Percentiles rank a stretch among this genome's conserved stretches.
phyloP scores from a whole-genome alignment of 1,284 basidiomycete species.

The Termitomyces sp. region DNA sequence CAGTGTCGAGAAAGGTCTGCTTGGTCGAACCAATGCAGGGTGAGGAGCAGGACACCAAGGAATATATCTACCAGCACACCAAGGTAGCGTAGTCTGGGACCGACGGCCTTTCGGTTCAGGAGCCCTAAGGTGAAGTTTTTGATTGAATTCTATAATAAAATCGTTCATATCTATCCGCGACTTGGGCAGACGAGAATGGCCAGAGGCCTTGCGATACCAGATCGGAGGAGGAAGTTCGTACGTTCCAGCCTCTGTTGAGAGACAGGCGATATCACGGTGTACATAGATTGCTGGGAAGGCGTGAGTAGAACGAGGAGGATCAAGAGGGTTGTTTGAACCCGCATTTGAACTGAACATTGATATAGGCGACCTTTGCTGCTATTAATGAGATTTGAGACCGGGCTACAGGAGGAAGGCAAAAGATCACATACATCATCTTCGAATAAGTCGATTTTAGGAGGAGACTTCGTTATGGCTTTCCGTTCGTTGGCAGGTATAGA shows the following conservation, averaged over 20 bases:
- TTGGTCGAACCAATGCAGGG: conserved; percentile 17
- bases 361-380: too few species aligned
- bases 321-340: not conserved
- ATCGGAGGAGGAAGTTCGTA: conserved; percentile 12
- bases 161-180: conserved; percentile 9
- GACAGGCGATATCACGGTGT: conserved; percentile 23
- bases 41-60: conserved; percentile 19
- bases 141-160: conserved; percentile 14
- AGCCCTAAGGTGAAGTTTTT: conserved; percentile 19
- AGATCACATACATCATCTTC: too few species aligned
- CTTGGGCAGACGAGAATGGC: not conserved
- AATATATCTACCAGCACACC: conserved; percentile 21
- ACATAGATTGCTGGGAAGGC: conserved; percentile 32
- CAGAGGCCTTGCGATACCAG: conserved; percentile 23
- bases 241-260: conserved; percentile 11
- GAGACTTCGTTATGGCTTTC: not conserved
- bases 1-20: too few species aligned
- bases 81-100: not conserved
- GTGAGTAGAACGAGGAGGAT: not conserved
- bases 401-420: too few species aligned
- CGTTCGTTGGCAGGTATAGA: not conserved
- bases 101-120: conserved; percentile 2
- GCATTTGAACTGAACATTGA: too few species aligned
- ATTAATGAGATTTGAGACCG: too few species aligned
- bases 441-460: too few species aligned